Conservation (phyloP, 805 yeast genomes). For the Dipodascus geniculatus region DNA sequence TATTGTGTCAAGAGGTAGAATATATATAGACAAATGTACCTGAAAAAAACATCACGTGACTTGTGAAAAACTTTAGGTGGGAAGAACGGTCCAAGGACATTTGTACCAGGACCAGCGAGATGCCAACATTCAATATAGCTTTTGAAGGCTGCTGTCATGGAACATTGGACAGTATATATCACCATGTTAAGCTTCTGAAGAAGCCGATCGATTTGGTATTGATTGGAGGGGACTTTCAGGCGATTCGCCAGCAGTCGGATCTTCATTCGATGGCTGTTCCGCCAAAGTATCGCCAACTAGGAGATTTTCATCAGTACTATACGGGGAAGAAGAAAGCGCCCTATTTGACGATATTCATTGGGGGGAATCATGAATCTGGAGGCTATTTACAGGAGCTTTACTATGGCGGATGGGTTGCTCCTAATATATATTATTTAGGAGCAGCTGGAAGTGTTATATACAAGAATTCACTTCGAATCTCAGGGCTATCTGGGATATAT, state of each 20-base stretch:
- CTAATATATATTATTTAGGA: constrained; percentile 78
- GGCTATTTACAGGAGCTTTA: constrained; percentile 59
- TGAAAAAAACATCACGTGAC: not conserved
- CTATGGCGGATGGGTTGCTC: constrained; percentile 90
- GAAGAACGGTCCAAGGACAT: not conserved
- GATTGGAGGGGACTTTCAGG: constrained; percentile 88
- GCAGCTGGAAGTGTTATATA: constrained; percentile 53
- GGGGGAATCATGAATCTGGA: constrained; percentile 94
- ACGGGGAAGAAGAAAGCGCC: constrained; percentile 54
- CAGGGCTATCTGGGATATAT: constrained; percentile 79
- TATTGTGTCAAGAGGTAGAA: not conserved
- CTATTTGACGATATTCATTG: constrained; percentile 66
- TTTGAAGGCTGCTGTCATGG: constrained; percentile 92
- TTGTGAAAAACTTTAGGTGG: not conserved
- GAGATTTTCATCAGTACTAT: constrained; percentile 73
- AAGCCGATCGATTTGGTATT: constrained; percentile 45
- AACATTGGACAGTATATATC: constrained; percentile 49
- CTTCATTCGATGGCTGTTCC: constrained; percentile 68
- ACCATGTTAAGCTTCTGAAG: constrained; percentile 16
- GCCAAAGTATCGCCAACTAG: constrained; percentile 54
- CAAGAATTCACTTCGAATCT: constrained; percentile 65
- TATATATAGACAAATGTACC: not conserved
- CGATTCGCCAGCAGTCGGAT: constrained; percentile 54
- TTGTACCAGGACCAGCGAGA: not conserved
- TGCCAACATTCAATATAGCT: constrained; percentile 35